Base-by-base conservation (phyloP, 306 rosid species). In the Prunus dulcis region DNA sequence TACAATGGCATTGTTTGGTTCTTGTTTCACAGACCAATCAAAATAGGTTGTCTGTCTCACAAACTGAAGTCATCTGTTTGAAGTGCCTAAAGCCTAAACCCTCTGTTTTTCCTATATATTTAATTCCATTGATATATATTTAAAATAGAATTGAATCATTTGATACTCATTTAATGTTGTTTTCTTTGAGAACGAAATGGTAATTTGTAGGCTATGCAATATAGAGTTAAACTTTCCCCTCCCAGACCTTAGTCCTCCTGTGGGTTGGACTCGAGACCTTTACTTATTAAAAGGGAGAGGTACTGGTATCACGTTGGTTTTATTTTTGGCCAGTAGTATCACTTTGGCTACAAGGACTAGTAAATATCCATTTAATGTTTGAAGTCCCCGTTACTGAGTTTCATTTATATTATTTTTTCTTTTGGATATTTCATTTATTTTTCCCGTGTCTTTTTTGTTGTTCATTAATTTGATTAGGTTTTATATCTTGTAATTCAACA, bases 401-500 rank as follows among this genome's bases (percentile, higher is more conserved):
- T 45, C 0, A 28, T 74, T 45, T 49, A n/a, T 38, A 11, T 77
- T 18, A 32, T 61, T 17, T 43, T 58, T 58, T 23, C 30, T 23
- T 19, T 13, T 56, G 41, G 23, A 22, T 19, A 50, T 18, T 50
- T 51, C 14, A 9, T 46, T 28, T 50, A 66, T 17, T 67, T 32
- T 77, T 22, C 49, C 25, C 20, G 12, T 6, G 19, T 32, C 28
- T 66, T 38, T 55, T 73, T 51, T n/a, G 20, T 62, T 45, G 5
- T 52, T 11, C 2, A 64, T 14, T 41, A 73, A 78, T 47, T 64
- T 23, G 56, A 13, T 41, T 50, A 51, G 25, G 22, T 30, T 34
- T 18, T 61, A 15, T 55, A 19, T 80, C 41, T 72, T 74, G 30
- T 47, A 55, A 52, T 64, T 60, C 60, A 12, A 50, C 64, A 87